Evolutionary conservation across 2,329 filamentous ascomycete species (phyloP).

Genomic region (Botrytis aclada): DNA sequence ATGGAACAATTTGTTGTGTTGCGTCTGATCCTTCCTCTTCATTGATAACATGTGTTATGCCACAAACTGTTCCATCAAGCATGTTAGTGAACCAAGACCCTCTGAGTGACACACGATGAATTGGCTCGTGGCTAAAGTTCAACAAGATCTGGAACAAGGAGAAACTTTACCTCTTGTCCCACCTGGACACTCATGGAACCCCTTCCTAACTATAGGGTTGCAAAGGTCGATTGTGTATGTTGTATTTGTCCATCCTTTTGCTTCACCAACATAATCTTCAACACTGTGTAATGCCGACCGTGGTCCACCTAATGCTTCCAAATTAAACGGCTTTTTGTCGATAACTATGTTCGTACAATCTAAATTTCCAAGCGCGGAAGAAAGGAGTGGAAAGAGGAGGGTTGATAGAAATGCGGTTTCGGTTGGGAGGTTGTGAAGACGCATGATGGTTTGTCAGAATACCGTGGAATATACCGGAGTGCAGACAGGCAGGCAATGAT

Average conservation of each 20-base stretch:
- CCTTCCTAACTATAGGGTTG: slow-evolving; percentile 57
- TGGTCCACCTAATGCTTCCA: slow-evolving; percentile 61
- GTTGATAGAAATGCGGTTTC: slow-evolving; percentile 33
- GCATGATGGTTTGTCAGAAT: slow-evolving; percentile 27
- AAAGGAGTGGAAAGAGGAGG: slow-evolving; percentile 33
- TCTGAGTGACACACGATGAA: slow-evolving; percentile 20
- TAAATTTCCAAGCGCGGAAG: slow-evolving; percentile 45
- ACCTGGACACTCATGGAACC: slow-evolving; percentile 55
- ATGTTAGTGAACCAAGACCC: slow-evolving; percentile 10
- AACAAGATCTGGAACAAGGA: slow-evolving; percentile 9
- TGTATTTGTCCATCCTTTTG: slow-evolving; percentile 61
- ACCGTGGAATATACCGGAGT: neutral
- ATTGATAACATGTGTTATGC: slow-evolving; percentile 59
- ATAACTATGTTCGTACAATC: slow-evolving; percentile 61
- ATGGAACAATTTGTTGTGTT: slow-evolving; percentile 61
- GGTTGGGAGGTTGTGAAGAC: slow-evolving; percentile 27
- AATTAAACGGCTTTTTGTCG: slow-evolving; percentile 60
- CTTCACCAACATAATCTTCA: slow-evolving; percentile 42
- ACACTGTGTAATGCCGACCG: slow-evolving; percentile 63
- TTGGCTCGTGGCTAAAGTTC: neutral
- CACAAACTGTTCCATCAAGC: slow-evolving; percentile 60
- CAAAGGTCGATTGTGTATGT: slow-evolving; percentile 83
- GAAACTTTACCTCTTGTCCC: slow-evolving; percentile 60
- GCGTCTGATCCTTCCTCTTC: slow-evolving; percentile 47
- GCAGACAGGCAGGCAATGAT: neutral